A percentile compares a stretch with the other conserved stretches of the same genome.
phyloP scores from a whole-genome alignment of 305 asterid genomes.

The Fraxinus latifolia region DNA sequence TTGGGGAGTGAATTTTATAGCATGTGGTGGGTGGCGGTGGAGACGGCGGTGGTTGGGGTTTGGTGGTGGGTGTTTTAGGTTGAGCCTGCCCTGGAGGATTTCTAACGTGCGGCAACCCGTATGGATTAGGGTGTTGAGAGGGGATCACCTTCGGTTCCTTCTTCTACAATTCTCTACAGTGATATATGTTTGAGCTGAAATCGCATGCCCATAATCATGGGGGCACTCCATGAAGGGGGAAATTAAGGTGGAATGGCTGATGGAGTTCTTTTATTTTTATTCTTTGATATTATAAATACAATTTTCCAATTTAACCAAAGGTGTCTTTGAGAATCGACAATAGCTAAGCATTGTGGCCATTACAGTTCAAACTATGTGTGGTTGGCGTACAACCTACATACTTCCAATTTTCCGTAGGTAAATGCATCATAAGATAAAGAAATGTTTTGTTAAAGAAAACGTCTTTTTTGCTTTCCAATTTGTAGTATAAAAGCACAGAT shows the following conservation, averaged over 20 bases:
- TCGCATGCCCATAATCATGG: not conserved
- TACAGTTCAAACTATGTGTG: not conserved
- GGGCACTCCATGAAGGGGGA: not conserved
- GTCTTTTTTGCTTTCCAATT: not conserved
- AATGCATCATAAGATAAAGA: not conserved
- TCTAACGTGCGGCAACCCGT: conserved; percentile 23
- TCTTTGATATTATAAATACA: not conserved
- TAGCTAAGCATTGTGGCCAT: not conserved
- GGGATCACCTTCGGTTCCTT: conserved; percentile 26
- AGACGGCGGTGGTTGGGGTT: not conserved
- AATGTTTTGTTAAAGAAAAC: not conserved
- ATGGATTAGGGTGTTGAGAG: conserved; percentile 24
- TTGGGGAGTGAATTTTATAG: conserved; percentile 1
- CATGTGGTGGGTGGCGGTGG: conserved; percentile 19
- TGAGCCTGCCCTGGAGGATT: conserved; percentile 14
- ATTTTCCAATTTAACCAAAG: not conserved
- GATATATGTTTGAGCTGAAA: not conserved
- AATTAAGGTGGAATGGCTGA: not conserved
- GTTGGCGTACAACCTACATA: not conserved
- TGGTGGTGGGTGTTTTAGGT: conserved; percentile 9
- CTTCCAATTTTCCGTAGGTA: not conserved
- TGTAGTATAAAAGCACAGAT: not conserved
- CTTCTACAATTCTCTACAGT: conserved; percentile 22
- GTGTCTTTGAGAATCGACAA: not conserved
- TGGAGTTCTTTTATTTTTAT: not conserved